Base-by-base conservation (phyloP, 345 rosid genomes). In the Noccaea bulbosa region DNA sequence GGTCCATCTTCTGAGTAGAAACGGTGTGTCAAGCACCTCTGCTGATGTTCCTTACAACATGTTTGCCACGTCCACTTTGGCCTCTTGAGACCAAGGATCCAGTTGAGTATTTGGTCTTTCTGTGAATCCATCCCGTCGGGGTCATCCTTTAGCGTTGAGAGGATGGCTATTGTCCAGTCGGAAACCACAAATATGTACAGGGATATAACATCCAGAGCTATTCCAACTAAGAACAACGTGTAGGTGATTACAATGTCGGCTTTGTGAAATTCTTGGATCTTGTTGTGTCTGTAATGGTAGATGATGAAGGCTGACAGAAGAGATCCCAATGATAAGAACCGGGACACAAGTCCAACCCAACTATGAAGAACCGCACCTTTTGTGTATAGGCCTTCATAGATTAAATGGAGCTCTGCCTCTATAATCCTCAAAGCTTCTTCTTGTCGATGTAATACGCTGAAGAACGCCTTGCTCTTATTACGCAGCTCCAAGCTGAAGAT, bases 321-420 rank as follows among this genome's bases (percentile, higher is more conserved):
- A 5, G 74, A 57, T 24, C 54, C 62, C 6, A 72, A 34, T 1
- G 66, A 48, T 17, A 48, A n/a, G 32, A 20, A 0, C 1, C 74
- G 70, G 39, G 70, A 45, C 46, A 45, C 39, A 12, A 48, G 2
- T 11, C 77, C 80, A 16, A 32, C 1, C 11, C 7, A 20, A n/a
- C 77, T 74, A 39, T 79, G 61, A 22, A 63, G 44, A 22, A 65
- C 53, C 1, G 58, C n/a, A 34, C 64, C 72, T 52, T 80, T 80
- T 0, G 83, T 80, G 71, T 67, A 72, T 11, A 81, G 46, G 8
- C 49, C 49, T 62, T 83, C 87, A 52, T 74, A 83, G 74, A 78
- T 50, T 52, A 78, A 69, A 3, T 77, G 65, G 2, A 78, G 81
- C 77, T 81, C 84, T 30, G 41, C 41, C 22, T 74, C 79, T n/a